Conservation (phyloP, 2,329 filamentous ascomycete genomes). For the Ophiocordyceps robertsii region DNA sequence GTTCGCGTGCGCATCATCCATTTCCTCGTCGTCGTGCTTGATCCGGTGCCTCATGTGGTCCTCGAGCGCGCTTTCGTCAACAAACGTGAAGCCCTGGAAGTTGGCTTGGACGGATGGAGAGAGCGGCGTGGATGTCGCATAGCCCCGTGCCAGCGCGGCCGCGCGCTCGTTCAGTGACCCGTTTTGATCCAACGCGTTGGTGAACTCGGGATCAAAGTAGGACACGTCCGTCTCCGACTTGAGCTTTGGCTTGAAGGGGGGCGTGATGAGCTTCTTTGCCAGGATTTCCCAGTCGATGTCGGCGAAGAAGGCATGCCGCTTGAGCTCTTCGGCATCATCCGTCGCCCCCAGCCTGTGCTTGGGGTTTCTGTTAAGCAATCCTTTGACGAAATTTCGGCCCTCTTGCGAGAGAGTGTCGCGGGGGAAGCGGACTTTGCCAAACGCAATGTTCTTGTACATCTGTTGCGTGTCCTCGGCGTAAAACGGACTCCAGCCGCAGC, state of each 20-base stretch:
- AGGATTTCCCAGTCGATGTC: conserved; percentile 90
- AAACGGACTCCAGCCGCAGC: conserved; percentile 97
- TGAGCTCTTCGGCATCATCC: conserved; percentile 85
- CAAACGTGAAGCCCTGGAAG: conserved; percentile 96
- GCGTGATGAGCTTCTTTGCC: conserved; percentile 80
- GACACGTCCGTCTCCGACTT: conserved; percentile 93
- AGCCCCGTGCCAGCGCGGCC: conserved; percentile 70
- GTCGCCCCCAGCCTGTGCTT: conserved; percentile 87
- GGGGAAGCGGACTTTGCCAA: conserved; percentile 94
- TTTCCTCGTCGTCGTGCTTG: conserved; percentile 40
- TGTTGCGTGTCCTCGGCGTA: conserved; percentile 98
- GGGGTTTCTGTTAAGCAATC: conserved; percentile 89
- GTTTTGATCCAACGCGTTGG: conserved; percentile 78
- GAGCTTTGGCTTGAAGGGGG: conserved; percentile 94
- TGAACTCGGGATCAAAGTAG: conserved; percentile 98
- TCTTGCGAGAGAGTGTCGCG: conserved; percentile 88
- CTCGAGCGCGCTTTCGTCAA: conserved; percentile 93
- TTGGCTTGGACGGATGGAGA: conserved; percentile 95
- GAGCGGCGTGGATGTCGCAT: conserved; percentile 79
- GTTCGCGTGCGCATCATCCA: conserved; percentile 37
- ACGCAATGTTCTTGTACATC: conserved; percentile 99
- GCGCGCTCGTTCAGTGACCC: conserved; percentile 85
- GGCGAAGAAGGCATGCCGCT: conserved; percentile 84
- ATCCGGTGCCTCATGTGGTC: conserved; percentile 55
- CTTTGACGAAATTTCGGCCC: conserved; percentile 96